These are phyloP conservation scores for Tetracentron sinense DNA, from an alignment of 164 flowering plant genomes.

Conservation along the genomic window DNA sequence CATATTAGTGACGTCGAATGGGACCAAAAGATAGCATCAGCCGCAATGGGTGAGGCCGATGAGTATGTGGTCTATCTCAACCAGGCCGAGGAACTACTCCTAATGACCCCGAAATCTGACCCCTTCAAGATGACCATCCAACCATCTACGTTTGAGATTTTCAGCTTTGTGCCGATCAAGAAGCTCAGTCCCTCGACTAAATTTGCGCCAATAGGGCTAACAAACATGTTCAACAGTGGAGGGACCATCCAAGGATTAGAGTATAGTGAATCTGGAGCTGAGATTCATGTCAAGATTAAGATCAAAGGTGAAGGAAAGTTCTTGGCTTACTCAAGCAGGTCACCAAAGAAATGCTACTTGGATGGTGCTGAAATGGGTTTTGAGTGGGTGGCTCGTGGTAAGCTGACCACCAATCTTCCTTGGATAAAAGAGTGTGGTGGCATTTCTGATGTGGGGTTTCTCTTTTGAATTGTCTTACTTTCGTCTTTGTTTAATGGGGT, in stretches of 20 bases:
- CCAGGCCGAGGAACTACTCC: slow-evolving; percentile 42
- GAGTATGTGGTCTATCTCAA: slow-evolving; percentile 55
- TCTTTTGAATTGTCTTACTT: not conserved
- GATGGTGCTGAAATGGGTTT: slow-evolving; percentile 42
- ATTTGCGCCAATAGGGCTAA: slow-evolving; percentile 73
- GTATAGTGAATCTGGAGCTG: slow-evolving; percentile 18
- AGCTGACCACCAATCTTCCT: not conserved
- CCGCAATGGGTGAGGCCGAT: slow-evolving; percentile 43
- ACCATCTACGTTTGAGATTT: slow-evolving; percentile 73
- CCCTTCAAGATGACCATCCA: slow-evolving; percentile 38
- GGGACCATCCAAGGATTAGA: slow-evolving; percentile 55
- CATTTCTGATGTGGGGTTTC: not conserved
- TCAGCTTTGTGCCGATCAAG: slow-evolving; percentile 61
- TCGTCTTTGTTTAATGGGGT: not conserved
- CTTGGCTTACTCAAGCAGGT: slow-evolving; percentile 53
- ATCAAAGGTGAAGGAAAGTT: slow-evolving; percentile 73
- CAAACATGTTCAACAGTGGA: slow-evolving; percentile 71
- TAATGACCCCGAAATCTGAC: slow-evolving; percentile 31
- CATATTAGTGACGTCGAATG: slow-evolving; percentile 67
- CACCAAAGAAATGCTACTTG: slow-evolving; percentile 48
- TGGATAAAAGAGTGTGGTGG: not conserved
- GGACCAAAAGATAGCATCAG: slow-evolving; percentile 52
- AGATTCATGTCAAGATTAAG: slow-evolving; percentile 30
- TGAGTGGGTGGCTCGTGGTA: not conserved
- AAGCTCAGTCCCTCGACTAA: slow-evolving; percentile 27